Conservation (phyloP, 495 filamentous ascomycete genomes). For the Darksidea phi region DNA sequence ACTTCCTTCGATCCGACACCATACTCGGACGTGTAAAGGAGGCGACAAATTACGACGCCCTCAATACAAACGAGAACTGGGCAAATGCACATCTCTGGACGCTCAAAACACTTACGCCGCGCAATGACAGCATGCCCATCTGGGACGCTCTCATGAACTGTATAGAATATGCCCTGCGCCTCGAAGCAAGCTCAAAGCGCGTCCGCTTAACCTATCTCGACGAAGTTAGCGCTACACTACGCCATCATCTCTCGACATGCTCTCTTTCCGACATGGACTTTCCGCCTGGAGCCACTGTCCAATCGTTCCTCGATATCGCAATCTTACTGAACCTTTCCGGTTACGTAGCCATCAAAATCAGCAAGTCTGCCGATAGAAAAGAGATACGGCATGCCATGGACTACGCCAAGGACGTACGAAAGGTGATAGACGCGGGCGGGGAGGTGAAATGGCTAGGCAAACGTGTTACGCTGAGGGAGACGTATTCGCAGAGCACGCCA, state of each 20-base stretch:
- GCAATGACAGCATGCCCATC: background rate
- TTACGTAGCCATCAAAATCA: slow-evolving; percentile 12
- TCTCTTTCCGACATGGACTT: background rate
- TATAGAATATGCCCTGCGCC: slow-evolving; percentile 21
- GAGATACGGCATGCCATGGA: slow-evolving; percentile 19
- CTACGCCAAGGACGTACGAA: slow-evolving; percentile 4
- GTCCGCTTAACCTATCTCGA: slow-evolving; percentile 23
- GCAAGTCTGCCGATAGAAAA: slow-evolving; percentile 12
- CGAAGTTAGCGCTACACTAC: slow-evolving; percentile 9
- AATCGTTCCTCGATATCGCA: slow-evolving; percentile 21
- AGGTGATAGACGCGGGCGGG: background rate
- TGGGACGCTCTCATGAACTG: slow-evolving; percentile 16
- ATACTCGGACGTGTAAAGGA: background rate
- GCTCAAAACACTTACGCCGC: slow-evolving; percentile 9
- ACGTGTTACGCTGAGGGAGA: slow-evolving; percentile 2
- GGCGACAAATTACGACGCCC: background rate
- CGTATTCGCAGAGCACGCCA: background rate
- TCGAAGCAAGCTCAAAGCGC: slow-evolving; percentile 9
- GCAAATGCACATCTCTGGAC: slow-evolving; percentile 22
- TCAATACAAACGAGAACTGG: slow-evolving; percentile 16
- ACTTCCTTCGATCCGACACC: slow-evolving; percentile 2
- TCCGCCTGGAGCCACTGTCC: background rate
- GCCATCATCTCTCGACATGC: background rate
- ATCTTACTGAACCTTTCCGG: slow-evolving; percentile 12
- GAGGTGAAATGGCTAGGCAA: slow-evolving; percentile 14